phyloP scores from a whole-genome alignment of 306 rosid species.

The Geum urbanum region DNA sequence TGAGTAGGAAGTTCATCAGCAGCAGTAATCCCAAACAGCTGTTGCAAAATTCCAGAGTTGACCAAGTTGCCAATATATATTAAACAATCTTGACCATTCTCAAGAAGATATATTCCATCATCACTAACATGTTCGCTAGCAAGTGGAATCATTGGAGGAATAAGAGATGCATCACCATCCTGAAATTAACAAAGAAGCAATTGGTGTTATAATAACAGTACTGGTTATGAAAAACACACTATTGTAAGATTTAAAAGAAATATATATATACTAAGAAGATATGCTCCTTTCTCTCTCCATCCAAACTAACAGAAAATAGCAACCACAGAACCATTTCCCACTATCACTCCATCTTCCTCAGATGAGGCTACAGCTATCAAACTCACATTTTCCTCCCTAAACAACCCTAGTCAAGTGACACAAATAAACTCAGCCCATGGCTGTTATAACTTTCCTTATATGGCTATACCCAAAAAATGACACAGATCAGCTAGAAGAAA shows the following conservation, averaged over 20 bases:
- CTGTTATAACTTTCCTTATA: too few species aligned
- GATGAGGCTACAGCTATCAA: background rate
- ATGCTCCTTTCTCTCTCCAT: background rate
- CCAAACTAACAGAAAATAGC: background rate
- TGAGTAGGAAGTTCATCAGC: conserved; percentile 67
- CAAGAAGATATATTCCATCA: conserved; percentile 86
- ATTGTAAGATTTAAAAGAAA: background rate
- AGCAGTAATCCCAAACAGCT: conserved; percentile 65
- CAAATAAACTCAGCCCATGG: too few species aligned
- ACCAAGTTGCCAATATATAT: conserved; percentile 70
- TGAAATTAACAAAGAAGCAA: conserved; percentile 34
- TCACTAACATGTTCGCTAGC: conserved; percentile 82
- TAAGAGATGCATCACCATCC: conserved; percentile 59
- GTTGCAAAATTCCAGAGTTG: conserved; percentile 50
- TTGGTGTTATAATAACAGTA: conserved; percentile 13
- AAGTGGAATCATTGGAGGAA: conserved; percentile 83
- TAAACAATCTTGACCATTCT: conserved; percentile 89
- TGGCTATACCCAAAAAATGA: too few species aligned
- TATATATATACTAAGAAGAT: background rate
- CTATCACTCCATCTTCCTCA: background rate
- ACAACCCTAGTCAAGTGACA: background rate
- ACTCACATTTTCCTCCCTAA: background rate
- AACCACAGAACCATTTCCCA: background rate
- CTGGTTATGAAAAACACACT: background rate
- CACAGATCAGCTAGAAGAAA: too few species aligned